Percentiles rank a stretch among this genome's conserved stretches.
Conservation (phyloP, 2,329 filamentous ascomycete genomes). For the Alternaria triticina region DNA sequence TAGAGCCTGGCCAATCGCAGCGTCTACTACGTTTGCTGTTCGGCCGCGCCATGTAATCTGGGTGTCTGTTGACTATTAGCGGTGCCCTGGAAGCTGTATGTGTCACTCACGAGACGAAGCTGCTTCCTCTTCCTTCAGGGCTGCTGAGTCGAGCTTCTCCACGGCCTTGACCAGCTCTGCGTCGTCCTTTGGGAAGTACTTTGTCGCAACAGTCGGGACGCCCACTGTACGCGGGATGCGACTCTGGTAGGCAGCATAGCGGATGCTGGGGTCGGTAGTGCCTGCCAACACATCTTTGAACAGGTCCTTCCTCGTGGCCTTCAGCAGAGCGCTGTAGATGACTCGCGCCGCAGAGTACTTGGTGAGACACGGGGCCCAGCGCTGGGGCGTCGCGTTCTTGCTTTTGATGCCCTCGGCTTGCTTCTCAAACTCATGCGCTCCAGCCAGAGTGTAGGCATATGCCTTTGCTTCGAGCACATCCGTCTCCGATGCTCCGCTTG, state of each 20-base stretch:
- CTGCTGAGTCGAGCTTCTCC: constrained; percentile 69
- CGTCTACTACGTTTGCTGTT: constrained; percentile 88
- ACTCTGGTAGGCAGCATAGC: constrained; percentile 92
- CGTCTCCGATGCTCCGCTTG: constrained; percentile 69
- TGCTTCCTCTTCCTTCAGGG: constrained; percentile 56
- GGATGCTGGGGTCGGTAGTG: constrained; percentile 90
- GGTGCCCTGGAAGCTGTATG: not conserved
- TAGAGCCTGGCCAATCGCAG: constrained; percentile 85
- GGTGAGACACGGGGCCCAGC: constrained; percentile 79
- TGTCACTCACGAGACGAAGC: constrained; percentile 55
- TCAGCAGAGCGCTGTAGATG: constrained; percentile 79
- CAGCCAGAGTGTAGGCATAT: constrained; percentile 78
- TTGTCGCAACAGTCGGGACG: constrained; percentile 77
- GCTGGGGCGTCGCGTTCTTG: constrained; percentile 50
- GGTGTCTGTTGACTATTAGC: constrained; percentile 46
- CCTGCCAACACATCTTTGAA: constrained; percentile 86
- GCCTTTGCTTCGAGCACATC: constrained; percentile 86
- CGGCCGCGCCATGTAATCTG: constrained; percentile 86
- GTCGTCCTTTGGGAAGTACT: constrained; percentile 75
- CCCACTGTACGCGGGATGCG: constrained; percentile 85
- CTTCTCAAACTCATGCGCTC: constrained; percentile 84
- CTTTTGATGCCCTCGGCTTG: constrained; percentile 59
- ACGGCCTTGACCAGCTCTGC: constrained; percentile 68
- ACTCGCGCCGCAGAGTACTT: constrained; percentile 79
- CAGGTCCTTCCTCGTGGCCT: constrained; percentile 72